A percentile compares a stretch with the other conserved stretches of the same genome.
Evolutionary conservation across 176 grass and related monocot genomes (phyloP).

Genomic region (Avena insularis): DNA sequence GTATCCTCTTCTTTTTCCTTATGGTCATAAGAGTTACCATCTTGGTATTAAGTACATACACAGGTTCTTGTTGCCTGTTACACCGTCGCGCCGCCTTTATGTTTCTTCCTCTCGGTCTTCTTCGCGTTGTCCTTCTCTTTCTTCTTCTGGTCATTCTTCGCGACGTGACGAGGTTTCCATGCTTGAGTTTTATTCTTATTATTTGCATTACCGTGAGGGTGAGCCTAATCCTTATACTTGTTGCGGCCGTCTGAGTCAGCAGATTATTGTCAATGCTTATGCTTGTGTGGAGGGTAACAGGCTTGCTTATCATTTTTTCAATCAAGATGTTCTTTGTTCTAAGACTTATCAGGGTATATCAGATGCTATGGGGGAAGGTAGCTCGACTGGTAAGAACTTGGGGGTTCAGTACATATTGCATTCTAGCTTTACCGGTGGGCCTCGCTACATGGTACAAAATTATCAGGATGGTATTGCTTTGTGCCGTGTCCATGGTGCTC

Average conservation of each 20-base stretch:
- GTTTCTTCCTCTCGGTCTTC: too few relatives aligned
- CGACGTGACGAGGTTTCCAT: background rate
- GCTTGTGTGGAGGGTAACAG: background rate
- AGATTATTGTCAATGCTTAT: background rate
- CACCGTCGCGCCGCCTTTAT: too few relatives aligned
- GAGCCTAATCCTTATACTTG: background rate
- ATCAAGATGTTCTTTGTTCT: background rate
- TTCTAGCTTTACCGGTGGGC: background rate
- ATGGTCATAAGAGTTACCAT: background rate
- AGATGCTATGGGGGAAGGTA: too few relatives aligned
- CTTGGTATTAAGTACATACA: background rate
- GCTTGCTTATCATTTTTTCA: background rate
- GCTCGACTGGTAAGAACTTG: background rate
- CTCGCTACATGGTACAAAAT: background rate
- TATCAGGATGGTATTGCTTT: background rate
- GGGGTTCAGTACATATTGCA: background rate
- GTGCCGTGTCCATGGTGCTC: background rate
- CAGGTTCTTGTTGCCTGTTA: too few relatives aligned
- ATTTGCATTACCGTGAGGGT: background rate
- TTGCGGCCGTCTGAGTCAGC: background rate
- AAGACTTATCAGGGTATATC: too few relatives aligned
- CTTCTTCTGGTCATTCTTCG: background rate
- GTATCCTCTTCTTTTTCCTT: background rate
- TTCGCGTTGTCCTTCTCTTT: background rate
- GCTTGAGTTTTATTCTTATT: background rate